Conservation (phyloP, 2,329 filamentous ascomycete species). For the Scorias spongiosa region DNA sequence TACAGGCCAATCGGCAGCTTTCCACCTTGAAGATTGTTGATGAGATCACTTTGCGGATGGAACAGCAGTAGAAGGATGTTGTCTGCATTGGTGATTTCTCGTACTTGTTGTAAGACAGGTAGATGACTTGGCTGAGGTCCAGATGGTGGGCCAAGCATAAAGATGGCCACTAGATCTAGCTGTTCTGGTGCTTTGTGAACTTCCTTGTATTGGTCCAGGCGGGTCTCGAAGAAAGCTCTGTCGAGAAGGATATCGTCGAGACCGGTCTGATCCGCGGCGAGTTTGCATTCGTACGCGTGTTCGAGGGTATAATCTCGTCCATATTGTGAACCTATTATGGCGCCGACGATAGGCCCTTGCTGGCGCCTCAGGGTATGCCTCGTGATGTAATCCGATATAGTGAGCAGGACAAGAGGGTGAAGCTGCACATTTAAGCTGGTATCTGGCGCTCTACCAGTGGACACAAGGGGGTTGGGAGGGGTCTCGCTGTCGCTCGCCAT, state of each 20-base stretch:
- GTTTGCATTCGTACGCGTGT: slow-evolving; percentile 75
- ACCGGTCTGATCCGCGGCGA: slow-evolving; percentile 24
- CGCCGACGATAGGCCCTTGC: slow-evolving; percentile 64
- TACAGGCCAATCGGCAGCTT: slow-evolving; percentile 84
- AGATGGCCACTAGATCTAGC: slow-evolving; percentile 59
- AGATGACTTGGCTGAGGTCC: slow-evolving; percentile 56
- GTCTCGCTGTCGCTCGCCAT: neutral
- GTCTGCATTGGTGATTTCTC: slow-evolving; percentile 43
- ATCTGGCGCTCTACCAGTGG: slow-evolving; percentile 40
- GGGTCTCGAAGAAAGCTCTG: slow-evolving; percentile 55
- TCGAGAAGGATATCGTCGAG: slow-evolving; percentile 47
- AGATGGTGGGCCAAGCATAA: slow-evolving; percentile 48
- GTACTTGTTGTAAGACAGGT: slow-evolving; percentile 61
- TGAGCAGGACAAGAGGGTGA: slow-evolving; percentile 88
- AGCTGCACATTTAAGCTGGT: slow-evolving; percentile 66
- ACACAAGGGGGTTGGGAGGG: slow-evolving; percentile 27
- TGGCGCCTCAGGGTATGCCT: slow-evolving; percentile 69
- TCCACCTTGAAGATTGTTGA: slow-evolving; percentile 46
- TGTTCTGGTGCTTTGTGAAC: slow-evolving; percentile 65
- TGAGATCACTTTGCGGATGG: slow-evolving; percentile 43
- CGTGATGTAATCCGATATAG: slow-evolving; percentile 92
- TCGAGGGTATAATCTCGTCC: slow-evolving; percentile 84
- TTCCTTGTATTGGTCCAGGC: slow-evolving; percentile 76
- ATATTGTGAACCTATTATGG: slow-evolving; percentile 80
- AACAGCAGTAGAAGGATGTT: slow-evolving; percentile 79